These are phyloP conservation scores for Vararia minispora DNA, from an alignment of 768 basidiomycete genomes.

Conservation along the genomic window DNA sequence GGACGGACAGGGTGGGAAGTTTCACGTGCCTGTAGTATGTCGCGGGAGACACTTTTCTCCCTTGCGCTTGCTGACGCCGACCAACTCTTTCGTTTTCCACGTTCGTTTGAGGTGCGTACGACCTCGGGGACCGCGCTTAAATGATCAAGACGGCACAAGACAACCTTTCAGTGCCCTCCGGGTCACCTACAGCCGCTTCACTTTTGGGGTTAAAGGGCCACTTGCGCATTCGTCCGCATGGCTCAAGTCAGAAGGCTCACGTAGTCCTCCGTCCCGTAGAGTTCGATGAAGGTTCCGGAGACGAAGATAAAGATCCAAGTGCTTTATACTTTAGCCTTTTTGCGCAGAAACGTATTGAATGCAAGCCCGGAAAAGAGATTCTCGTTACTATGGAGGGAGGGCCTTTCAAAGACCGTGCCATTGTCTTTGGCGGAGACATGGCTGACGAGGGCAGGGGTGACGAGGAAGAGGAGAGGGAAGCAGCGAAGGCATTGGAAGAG, in stretches of 20 bases:
- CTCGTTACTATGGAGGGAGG: constrained; percentile 49
- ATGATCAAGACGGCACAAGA: constrained; percentile 11
- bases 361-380: constrained; percentile 62
- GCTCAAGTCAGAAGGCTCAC: constrained; percentile 57
- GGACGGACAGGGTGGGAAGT: too few relatives aligned
- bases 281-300: constrained; percentile 31
- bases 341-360: constrained; percentile 57
- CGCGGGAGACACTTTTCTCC: too few relatives aligned
- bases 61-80: too few relatives aligned
- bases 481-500: constrained; percentile 31
- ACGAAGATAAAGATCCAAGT: constrained; percentile 25
- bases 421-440: constrained; percentile 48
- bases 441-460: constrained; percentile 22
- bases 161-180: constrained; percentile 7
- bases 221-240: constrained; percentile 57
- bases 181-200: constrained; percentile 31
- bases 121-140: constrained; percentile 6
- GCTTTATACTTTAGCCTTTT: constrained; percentile 52
- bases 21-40: too few relatives aligned
- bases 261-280: constrained; percentile 54
- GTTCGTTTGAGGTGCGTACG: constrained; percentile 13
- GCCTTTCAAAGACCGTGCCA: constrained; percentile 40
- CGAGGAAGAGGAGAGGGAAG: constrained; percentile 30
- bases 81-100: too few relatives aligned
- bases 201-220: constrained; percentile 50